Percentiles rank a stretch among this genome's conserved stretches.
phyloP scores from a whole-genome alignment of 2,329 filamentous ascomycete species.

The Xylaria sp. region DNA sequence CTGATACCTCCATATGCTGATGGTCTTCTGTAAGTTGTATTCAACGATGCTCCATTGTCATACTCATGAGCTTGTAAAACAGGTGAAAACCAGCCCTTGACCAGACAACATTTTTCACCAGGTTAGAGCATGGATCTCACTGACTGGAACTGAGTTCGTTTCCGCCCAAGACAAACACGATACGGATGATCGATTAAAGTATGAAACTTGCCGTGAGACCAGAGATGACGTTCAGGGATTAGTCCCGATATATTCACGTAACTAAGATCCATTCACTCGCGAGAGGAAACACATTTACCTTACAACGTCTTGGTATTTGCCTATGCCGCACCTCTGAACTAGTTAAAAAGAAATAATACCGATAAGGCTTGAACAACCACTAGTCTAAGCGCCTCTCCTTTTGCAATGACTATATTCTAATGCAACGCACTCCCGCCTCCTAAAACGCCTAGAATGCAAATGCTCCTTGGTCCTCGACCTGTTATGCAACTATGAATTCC shows the following conservation, averaged over 20 bases:
- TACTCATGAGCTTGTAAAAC: too few relatives aligned
- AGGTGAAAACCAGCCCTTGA: too few relatives aligned
- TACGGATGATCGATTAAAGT: too few relatives aligned
- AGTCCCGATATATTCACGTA: background rate
- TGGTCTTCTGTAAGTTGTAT: too few relatives aligned
- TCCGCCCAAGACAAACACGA: background rate
- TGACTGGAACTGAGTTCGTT: background rate
- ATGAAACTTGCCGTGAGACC: too few relatives aligned
- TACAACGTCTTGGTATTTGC: slow-evolving; percentile 6
- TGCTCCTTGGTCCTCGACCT: slow-evolving; percentile 12
- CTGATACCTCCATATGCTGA: too few relatives aligned
- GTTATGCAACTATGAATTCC: slow-evolving; percentile 10
- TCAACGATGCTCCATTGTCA: too few relatives aligned
- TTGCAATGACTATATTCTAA: background rate
- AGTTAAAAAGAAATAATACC: background rate
- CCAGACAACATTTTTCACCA: too few relatives aligned
- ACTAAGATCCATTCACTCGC: background rate
- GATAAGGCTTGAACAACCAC: background rate
- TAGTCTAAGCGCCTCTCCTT: background rate
- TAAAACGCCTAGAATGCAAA: slow-evolving; percentile 29
- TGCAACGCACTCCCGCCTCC: slow-evolving; percentile 1
- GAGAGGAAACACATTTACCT: background rate
- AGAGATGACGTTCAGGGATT: too few relatives aligned
- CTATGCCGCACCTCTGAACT: background rate
- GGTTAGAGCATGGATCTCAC: too few relatives aligned